Evolutionary conservation across 2,329 filamentous ascomycete species (phyloP), one percentile per base, ranked within the genome.

Genomic region (Fusarium fujikuroi): DNA sequence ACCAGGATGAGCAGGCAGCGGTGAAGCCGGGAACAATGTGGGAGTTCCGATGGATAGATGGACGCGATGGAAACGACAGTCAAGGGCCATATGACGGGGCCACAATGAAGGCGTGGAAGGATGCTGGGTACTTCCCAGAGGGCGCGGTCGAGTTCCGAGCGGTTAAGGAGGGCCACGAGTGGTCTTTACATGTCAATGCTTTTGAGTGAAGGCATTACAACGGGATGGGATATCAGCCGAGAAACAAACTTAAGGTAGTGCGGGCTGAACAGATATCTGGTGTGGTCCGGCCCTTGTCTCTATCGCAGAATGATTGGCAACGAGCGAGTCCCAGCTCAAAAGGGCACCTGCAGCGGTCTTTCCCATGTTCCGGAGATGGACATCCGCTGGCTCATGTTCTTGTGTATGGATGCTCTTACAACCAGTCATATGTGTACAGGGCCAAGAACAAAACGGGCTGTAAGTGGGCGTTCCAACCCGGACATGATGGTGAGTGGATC

Each of bases 41-140:
- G 95, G 93, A 98, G 82, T 99, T 94, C 81, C 89, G 94, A 66
- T 99, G 96, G 96, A 92, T 91, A 43, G 95, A 97, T 80, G 94
- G 93, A 23, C 88, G 95, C 44, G 95, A 97, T 78, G 92, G 90
- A 34, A 93, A 89, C 16, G 88, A 90, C 53, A 88, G 89, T 65
- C 94, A 99, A 81, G 96, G 96, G 0, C 95, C 96, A 0, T 99
- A 95, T 81, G 94, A 98, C 79, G 89, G 88, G 12, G 81, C 87
- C 9, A 95, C 92, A 42, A 98, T 99, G 96, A 90, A 91, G 77
- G 93, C 93, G 5, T 99, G 96, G 96, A 91, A 92, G 75, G 91
- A 93, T 70, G 94, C 94, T 30, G 96, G 96, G 6, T 98, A 98
- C 80, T 99, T 99, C 18, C 92, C 68, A 74, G 76, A 96, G 72